These are phyloP conservation scores for Hymenoscyphus occultus DNA, from an alignment of 2,329 filamentous ascomycete genomes.

Conservation along the genomic window DNA sequence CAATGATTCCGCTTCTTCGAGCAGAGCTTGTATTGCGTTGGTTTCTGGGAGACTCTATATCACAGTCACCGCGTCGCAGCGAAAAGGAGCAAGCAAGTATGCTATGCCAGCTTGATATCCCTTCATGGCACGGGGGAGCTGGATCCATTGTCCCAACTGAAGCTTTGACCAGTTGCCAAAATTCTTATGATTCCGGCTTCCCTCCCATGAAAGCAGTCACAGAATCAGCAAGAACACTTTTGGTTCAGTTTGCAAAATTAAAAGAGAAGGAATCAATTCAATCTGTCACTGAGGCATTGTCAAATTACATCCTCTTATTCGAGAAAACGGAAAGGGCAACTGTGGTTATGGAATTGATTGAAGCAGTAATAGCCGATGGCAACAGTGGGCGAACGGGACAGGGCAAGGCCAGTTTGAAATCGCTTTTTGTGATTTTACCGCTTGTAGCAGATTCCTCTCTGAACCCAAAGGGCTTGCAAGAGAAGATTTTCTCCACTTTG, in stretches of 20 bases:
- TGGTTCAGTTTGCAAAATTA: constrained; percentile 46
- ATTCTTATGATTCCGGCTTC: neutral
- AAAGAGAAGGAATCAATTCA: constrained; percentile 50
- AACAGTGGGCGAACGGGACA: constrained; percentile 35
- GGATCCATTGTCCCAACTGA: neutral
- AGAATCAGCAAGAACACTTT: constrained; percentile 4
- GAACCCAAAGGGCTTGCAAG: constrained; percentile 2
- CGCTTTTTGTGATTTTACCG: constrained; percentile 37
- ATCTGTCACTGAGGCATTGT: constrained; percentile 49
- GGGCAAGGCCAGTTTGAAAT: constrained; percentile 49
- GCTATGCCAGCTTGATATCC: neutral
- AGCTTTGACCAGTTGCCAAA: neutral
- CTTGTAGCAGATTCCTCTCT: neutral
- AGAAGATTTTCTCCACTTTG: constrained; percentile 43
- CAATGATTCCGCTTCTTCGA: constrained; percentile 44
- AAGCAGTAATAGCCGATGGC: constrained; percentile 38
- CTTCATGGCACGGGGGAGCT: neutral
- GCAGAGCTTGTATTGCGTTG: constrained; percentile 14
- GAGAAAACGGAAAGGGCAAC: constrained; percentile 37
- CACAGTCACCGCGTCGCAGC: neutral
- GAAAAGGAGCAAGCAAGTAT: neutral
- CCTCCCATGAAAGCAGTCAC: neutral
- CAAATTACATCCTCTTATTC: constrained; percentile 49
- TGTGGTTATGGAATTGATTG: constrained; percentile 48
- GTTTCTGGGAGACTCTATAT: neutral